Evolutionary conservation across 805 yeast species (phyloP), one percentile per base, ranked within the genome.

Genomic region (Candida anglica): DNA sequence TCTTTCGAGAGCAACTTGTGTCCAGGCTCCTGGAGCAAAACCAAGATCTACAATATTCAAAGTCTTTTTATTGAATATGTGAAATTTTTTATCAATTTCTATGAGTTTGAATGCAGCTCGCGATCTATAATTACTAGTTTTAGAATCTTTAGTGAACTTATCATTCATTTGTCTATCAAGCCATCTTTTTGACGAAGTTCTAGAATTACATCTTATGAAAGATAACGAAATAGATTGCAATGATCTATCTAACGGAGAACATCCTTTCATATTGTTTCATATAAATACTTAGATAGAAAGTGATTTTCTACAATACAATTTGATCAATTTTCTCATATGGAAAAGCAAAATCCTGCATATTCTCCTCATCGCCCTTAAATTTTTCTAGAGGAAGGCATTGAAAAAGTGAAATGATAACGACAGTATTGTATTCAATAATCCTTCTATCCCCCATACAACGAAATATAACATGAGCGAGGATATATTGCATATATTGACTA

Each of bases 21-120:
- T 76, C 96, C 96, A 87, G 3, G 95, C 88, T 0, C 96, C 96
- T 0, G 96, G 96, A 0, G 96, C 95, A 55, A 79, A 88, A 0
- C 96, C 96, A 29, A 93, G 62, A 61, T 93, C 98, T 4, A 93
- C 77, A 1, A 93, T 83, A 27, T 77, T 73, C 43, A 62, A 69
- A 0, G 77, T 68, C 2, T 68, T 68, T 25, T 60, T 56, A 30
- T 41, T 52, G 53, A 91, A 79, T 2, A 93, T 40, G 20, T 66
- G 56, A 58, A 68, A 84, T 46, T 73, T 77, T 11, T 76, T 65
- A 52, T 89, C 79, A 8, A 93, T 69, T 50, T 91, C 94, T 15
- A 79, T 55, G 21, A 93, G 64, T 51, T 93, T 93, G 62, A 78
- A 91, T 0, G 97, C 97, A 0, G 98, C 98, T 28, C 98, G 59